Evolutionary conservation across 805 yeast species (phyloP).

Genomic region (Barnettozyma pratensis): DNA sequence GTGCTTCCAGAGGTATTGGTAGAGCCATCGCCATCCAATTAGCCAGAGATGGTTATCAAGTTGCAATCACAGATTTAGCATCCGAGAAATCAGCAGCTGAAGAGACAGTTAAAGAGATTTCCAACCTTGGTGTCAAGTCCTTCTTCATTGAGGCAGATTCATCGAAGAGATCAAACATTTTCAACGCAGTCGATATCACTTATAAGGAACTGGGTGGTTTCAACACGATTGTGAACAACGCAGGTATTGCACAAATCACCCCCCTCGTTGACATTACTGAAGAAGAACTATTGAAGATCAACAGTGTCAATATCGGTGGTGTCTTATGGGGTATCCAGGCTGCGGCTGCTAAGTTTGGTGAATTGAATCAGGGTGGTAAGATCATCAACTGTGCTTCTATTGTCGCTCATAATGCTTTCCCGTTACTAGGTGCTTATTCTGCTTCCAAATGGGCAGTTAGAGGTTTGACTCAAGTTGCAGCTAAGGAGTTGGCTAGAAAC

Average conservation of each 20-base stretch:
- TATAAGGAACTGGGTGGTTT: slow-evolving; percentile 28
- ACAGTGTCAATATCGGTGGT: slow-evolving; percentile 28
- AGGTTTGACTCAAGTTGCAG: slow-evolving; percentile 33
- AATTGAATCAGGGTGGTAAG: slow-evolving; percentile 29
- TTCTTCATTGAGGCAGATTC: slow-evolving; percentile 26
- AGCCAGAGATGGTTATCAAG: slow-evolving; percentile 62
- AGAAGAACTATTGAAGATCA: slow-evolving; percentile 23
- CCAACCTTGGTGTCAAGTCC: slow-evolving; percentile 17
- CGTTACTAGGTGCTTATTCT: slow-evolving; percentile 29
- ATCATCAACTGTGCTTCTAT: slow-evolving; percentile 35
- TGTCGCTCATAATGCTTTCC: slow-evolving; percentile 30
- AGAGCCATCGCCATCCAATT: slow-evolving; percentile 75
- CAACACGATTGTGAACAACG: slow-evolving; percentile 34
- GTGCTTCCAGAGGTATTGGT: slow-evolving; percentile 90
- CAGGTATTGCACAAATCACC: slow-evolving; percentile 29
- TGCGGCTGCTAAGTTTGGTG: slow-evolving; percentile 26
- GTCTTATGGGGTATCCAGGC: slow-evolving; percentile 31
- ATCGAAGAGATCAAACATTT: slow-evolving; percentile 20
- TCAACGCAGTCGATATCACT: slow-evolving; percentile 26
- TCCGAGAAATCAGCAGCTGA: slow-evolving; percentile 20
- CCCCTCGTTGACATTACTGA: slow-evolving; percentile 25
- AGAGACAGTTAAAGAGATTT: slow-evolving; percentile 21
- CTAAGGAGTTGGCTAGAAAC: slow-evolving; percentile 32
- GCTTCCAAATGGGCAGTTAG: slow-evolving; percentile 35
- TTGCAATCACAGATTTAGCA: slow-evolving; percentile 26